Conservation (phyloP, 257 asterid genomes). For the Solanum etuberosum region DNA sequence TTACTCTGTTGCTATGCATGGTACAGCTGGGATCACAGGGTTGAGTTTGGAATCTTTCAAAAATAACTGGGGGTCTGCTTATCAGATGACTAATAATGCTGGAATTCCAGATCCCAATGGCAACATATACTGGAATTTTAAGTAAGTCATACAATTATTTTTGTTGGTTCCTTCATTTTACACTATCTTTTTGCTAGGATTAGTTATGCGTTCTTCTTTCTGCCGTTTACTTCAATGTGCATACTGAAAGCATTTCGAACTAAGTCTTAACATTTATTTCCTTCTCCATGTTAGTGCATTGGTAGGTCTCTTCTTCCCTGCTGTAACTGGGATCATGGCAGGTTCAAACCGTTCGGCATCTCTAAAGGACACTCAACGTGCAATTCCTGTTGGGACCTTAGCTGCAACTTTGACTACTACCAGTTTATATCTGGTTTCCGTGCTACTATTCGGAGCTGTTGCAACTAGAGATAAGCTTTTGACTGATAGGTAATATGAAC, state of each 20-base stretch:
- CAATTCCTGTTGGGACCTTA: constrained; percentile 92
- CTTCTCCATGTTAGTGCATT: constrained; percentile 65
- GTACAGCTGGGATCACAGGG: constrained; percentile 88
- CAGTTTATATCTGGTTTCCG: constrained; percentile 60
- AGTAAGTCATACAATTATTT: constrained; percentile 24
- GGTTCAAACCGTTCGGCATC: constrained; percentile 99
- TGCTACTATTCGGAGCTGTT: constrained; percentile 84
- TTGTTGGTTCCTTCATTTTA: not conserved
- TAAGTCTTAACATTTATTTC: not conserved
- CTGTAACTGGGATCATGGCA: constrained; percentile 99
- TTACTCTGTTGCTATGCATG: constrained; percentile 7
- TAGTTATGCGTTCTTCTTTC: not conserved
- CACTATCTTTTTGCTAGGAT: not conserved
- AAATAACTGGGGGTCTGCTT: constrained; percentile 74
- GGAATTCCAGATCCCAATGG: constrained; percentile 97
- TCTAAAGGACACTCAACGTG: constrained; percentile 93
- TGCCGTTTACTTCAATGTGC: not conserved
- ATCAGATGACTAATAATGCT: constrained; percentile 86
- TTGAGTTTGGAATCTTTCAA: constrained; percentile 67
- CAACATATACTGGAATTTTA: constrained; percentile 72
- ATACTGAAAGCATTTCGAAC: not conserved
- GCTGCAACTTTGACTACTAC: constrained; percentile 87
- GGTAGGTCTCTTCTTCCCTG: constrained; percentile 99
- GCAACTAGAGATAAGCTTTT: constrained; percentile 94
- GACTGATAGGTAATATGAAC: constrained; percentile 70